Conservation (phyloP, 164 flowering plant species). For the Macadamia tetraphylla region DNA sequence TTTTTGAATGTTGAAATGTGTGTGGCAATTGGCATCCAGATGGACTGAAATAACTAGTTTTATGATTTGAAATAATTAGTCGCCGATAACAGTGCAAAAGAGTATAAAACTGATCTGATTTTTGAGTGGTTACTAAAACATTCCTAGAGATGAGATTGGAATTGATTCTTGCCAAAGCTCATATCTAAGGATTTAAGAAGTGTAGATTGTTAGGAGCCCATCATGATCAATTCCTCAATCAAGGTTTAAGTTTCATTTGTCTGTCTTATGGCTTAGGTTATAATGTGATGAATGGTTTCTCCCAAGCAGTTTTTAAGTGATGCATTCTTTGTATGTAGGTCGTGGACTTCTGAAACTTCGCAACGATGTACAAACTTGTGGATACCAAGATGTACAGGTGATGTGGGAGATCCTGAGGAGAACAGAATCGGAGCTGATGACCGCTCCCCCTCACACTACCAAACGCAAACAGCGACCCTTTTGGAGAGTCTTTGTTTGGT, state of each 20-base stretch:
- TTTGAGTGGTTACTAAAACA: no score
- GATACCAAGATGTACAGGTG: conserved; percentile 63
- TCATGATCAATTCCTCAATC: no score
- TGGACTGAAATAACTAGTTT: no score
- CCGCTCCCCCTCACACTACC: conserved; percentile 6
- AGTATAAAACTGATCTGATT: no score
- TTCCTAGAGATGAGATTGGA: not conserved
- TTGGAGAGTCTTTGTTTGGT: conserved; percentile 51
- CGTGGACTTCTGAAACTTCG: conserved; percentile 60
- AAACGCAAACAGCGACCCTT: conserved; percentile 45
- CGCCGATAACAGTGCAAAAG: no score
- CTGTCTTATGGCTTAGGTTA: no score
- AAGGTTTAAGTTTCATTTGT: no score
- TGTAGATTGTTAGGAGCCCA: not conserved
- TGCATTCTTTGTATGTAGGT: conserved; percentile 17
- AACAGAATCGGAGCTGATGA: conserved; percentile 39
- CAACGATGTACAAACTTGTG: conserved; percentile 66
- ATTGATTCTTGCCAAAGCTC: not conserved
- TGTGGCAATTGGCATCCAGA: no score
- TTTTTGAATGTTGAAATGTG: no score
- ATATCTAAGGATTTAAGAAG: not conserved
- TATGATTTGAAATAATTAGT: no score
- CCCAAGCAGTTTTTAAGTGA: no score
- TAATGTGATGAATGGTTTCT: no score
- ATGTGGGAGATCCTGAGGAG: conserved; percentile 77